Evolutionary conservation across 2,329 filamentous ascomycete species (phyloP), one percentile per base, ranked within the genome.

Genomic region (Fusarium globosum): DNA sequence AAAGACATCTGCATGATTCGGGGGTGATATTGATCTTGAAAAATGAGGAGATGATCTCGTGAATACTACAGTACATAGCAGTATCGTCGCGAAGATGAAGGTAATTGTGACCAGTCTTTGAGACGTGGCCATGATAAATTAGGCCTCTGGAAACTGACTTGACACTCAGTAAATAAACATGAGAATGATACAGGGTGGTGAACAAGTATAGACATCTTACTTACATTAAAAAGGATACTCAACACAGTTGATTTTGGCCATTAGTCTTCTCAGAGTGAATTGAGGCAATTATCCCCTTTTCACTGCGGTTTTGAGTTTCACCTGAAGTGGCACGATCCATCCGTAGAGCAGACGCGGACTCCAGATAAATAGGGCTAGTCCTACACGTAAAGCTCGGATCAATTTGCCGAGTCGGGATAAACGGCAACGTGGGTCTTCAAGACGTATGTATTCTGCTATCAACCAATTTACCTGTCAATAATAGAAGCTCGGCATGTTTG

Each of bases 221-320:
- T 35, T 2, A 14, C 7, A 38, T 39, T 0, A 39, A 16, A 7
- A 10, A 26, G 26, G 26, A 28, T 14, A n/a, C 7, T 26, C 14
- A 3, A n/a, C 20, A 0, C 20, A 30, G 26, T 11, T 28, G 7
- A n/a, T n/a, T 5, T 2, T 15, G 23, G 4, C 7, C 10, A 10
- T 4, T 0, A 1, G 20, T 7, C 0, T 7, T 0, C 7, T 18
- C 33, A 39, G n/a, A 11, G 20, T 41, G 11, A 18, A 14, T n/a
- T 55, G 51, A 55, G 51, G 35, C n/a, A 41, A 55, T 41, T 41
- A 41, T 39, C 51, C 20, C 51, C 8, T 41, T 55, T 41, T n/a
- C 14, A 18, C 23, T 10, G 11, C 2, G 10, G 23, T 55, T 55
- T 53, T 52, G 49, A 23, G 49, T 52, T 52, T 38, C 51, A 39